These are phyloP conservation scores for Emmonsia crescens DNA, from an alignment of 2,329 filamentous ascomycete species.

Conservation along the genomic window DNA sequence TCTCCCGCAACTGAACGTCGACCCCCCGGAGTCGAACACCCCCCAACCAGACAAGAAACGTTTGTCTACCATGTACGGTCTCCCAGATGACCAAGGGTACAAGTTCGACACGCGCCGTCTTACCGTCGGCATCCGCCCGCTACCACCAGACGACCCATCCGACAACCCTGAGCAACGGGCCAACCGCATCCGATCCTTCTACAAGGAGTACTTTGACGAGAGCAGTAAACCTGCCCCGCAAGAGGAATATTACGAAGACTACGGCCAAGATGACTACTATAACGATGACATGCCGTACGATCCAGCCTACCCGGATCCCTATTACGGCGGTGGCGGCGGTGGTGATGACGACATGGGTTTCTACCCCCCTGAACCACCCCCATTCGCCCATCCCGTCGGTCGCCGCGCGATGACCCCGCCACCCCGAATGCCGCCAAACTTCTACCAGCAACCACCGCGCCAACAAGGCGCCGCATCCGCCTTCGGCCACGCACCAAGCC, in stretches of 20 bases:
- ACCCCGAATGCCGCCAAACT: conserved; percentile 54
- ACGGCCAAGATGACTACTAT: conserved; percentile 57
- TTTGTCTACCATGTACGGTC: conserved; percentile 16
- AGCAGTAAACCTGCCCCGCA: conserved; percentile 41
- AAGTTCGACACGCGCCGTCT: conserved; percentile 39
- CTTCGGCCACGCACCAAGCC: conserved; percentile 16
- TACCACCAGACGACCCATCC: conserved; percentile 74
- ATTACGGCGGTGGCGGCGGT: conserved; percentile 14
- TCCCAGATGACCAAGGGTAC: conserved; percentile 13
- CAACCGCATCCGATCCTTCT: conserved; percentile 95
- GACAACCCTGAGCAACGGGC: conserved; percentile 91
- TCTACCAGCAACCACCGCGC: conserved; percentile 30
- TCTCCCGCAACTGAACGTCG: conserved; percentile 27
- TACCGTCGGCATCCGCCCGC: conserved; percentile 60
- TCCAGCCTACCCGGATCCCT: conserved; percentile 13
- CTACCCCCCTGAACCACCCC: conserved; percentile 30
- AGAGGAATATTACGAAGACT: conserved; percentile 66
- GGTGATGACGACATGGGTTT: conserved; percentile 19
- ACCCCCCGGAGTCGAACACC: conserved; percentile 13
- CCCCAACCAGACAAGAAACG: conserved; percentile 13
- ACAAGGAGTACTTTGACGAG: conserved; percentile 98
- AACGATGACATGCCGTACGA: conserved; percentile 50
- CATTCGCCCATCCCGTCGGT: conserved; percentile 73
- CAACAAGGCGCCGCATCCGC: conserved; percentile 20
- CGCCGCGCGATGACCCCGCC: conserved; percentile 95